Evolutionary conservation across 805 yeast genomes (phyloP).

Genomic region (Scheffersomyces lignosus): DNA sequence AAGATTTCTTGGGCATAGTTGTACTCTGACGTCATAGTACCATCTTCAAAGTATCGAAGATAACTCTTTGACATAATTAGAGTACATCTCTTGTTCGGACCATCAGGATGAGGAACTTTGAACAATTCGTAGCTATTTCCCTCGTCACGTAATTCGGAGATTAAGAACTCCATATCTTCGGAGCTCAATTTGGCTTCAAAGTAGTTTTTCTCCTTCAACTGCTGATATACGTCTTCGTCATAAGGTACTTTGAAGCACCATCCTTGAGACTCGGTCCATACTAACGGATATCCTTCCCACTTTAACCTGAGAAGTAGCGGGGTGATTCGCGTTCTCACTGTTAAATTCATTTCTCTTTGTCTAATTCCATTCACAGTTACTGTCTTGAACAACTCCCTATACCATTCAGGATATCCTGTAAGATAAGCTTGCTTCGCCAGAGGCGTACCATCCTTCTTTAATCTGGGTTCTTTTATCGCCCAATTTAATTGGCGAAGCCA

Average conservation of each 20-base stretch:
- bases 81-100: slow-evolving; percentile 71
- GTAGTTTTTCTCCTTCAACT: slow-evolving; percentile 42
- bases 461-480: slow-evolving; percentile 60
- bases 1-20: slow-evolving; percentile 76
- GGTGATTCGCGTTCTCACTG: slow-evolving; percentile 71
- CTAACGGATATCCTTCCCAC: slow-evolving; percentile 83
- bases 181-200: slow-evolving; percentile 25
- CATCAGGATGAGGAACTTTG: slow-evolving; percentile 87
- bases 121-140: slow-evolving; percentile 42
- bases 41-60: slow-evolving; percentile 68
- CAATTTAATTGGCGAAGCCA: slow-evolving; percentile 93
- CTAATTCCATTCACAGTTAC: slow-evolving; percentile 30
- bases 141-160: slow-evolving; percentile 22
- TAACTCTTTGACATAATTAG: slow-evolving; percentile 77
- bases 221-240: slow-evolving; percentile 25
- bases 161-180: slow-evolving; percentile 25
- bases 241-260: slow-evolving; percentile 80
- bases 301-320: slow-evolving; percentile 73
- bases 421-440: slow-evolving; percentile 68
- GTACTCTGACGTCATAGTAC: slow-evolving; percentile 67
- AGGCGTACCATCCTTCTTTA: slow-evolving; percentile 69
- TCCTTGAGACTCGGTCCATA: slow-evolving; percentile 78
- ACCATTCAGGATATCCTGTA: slow-evolving; percentile 96
- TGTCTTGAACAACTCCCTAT: slow-evolving; percentile 53
- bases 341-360: slow-evolving; percentile 50